phyloP scores from a whole-genome alignment of 1,139 yeast species.

The Taphrina flavorubra region DNA sequence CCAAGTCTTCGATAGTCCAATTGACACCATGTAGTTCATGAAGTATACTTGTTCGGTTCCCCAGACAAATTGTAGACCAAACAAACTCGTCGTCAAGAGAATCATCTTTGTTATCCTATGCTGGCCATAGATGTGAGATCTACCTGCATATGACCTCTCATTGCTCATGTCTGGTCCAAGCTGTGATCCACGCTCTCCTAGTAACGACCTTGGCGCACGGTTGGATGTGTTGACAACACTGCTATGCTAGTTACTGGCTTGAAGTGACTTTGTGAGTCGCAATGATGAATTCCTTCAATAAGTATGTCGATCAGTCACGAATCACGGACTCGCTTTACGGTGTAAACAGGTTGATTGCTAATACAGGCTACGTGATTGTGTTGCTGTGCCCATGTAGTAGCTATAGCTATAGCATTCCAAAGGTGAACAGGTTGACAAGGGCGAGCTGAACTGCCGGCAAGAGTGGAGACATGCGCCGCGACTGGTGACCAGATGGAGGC shows the following conservation, averaged over 20 bases:
- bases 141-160: constrained; percentile 22
- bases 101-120: constrained; percentile 12
- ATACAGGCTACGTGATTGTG: background rate
- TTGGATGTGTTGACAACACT: background rate
- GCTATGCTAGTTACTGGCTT: too few species aligned
- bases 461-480: constrained; percentile 8
- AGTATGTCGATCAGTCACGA: too few species aligned
- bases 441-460: background rate
- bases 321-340: too few species aligned
- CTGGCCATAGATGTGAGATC: constrained; percentile 16
- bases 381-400: background rate
- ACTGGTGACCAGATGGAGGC: constrained; percentile 11
- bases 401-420: too few species aligned
- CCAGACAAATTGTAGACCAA: constrained; percentile 39
- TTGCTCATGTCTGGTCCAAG: constrained; percentile 9
- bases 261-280: too few species aligned
- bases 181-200: background rate
- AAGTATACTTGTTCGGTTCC: constrained; percentile 39
- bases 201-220: background rate
- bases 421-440: background rate
- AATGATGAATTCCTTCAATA: too few species aligned
- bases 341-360: too few species aligned
- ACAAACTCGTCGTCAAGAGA: constrained; percentile 27
- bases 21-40: constrained; percentile 53
- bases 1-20: constrained; percentile 61